These are phyloP conservation scores for Citeromyces matritensis DNA, from an alignment of 805 yeast genomes.

Conservation along the genomic window DNA sequence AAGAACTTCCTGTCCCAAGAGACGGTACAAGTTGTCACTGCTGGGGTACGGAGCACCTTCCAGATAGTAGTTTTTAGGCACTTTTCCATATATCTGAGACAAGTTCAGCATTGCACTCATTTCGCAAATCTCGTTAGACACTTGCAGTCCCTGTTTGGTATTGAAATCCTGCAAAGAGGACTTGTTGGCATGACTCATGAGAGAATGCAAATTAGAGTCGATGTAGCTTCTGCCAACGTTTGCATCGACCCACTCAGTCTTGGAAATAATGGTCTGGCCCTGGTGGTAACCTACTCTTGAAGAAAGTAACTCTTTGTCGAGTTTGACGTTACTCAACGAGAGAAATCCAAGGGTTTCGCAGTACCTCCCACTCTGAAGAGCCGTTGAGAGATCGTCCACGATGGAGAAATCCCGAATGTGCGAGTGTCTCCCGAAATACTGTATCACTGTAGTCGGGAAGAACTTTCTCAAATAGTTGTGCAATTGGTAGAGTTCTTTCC, in stretches of 20 bases:
- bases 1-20: constrained; percentile 43
- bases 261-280: background rate
- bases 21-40: constrained; percentile 36
- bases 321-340: constrained; percentile 27
- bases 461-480: constrained; percentile 34
- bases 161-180: constrained; percentile 20
- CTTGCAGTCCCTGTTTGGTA: constrained; percentile 36
- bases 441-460: constrained; percentile 54
- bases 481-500: constrained; percentile 35
- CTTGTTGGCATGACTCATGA: constrained; percentile 40
- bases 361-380: constrained; percentile 84
- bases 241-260: constrained; percentile 4
- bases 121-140: constrained; percentile 26
- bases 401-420: constrained; percentile 76
- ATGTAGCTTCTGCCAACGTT: constrained; percentile 49
- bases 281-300: background rate
- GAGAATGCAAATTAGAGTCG: constrained; percentile 68
- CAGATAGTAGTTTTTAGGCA: constrained; percentile 52
- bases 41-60: constrained; percentile 52
- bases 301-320: constrained; percentile 5
- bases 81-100: constrained; percentile 43
- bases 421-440: constrained; percentile 89
- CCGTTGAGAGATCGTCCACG: constrained; percentile 54
- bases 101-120: constrained; percentile 35
- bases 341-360: constrained; percentile 90